phyloP scores from a whole-genome alignment of 768 basidiomycete species.

The Trametes maxima region DNA sequence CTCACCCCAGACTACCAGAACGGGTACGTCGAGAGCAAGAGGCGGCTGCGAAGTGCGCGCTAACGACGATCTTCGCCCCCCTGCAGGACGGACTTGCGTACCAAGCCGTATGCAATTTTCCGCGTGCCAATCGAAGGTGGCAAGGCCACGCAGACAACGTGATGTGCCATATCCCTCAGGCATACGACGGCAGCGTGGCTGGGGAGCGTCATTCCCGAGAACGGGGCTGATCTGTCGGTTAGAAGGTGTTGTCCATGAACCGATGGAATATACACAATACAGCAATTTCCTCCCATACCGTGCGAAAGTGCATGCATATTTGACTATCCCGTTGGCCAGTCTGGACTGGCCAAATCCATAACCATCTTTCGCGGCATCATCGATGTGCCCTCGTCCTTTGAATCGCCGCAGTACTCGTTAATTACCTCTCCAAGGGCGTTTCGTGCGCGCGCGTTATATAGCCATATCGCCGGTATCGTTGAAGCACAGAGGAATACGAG shows the following conservation, averaged over 20 bases:
- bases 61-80: neutral
- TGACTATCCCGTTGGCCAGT: too few relatives aligned
- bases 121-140: constrained; percentile 14
- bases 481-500: neutral
- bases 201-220: too few relatives aligned
- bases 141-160: constrained; percentile 11
- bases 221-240: too few relatives aligned
- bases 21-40: constrained; percentile 8
- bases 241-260: too few relatives aligned
- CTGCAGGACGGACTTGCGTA: constrained; percentile 19
- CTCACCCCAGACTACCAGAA: constrained; percentile 19
- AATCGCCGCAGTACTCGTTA: too few relatives aligned
- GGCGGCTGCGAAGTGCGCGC: neutral
- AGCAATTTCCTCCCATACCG: too few relatives aligned
- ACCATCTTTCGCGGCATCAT: too few relatives aligned
- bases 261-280: too few relatives aligned
- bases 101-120: constrained; percentile 23
- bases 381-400: too few relatives aligned
- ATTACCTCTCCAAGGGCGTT: neutral
- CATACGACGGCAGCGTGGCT: too few relatives aligned
- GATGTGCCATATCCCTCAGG: neutral
- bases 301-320: too few relatives aligned
- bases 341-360: too few relatives aligned
- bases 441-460: neutral
- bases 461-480: neutral